Conservation (phyloP, 2,329 filamentous ascomycete species). For the Chalaropsis thielavioides region DNA sequence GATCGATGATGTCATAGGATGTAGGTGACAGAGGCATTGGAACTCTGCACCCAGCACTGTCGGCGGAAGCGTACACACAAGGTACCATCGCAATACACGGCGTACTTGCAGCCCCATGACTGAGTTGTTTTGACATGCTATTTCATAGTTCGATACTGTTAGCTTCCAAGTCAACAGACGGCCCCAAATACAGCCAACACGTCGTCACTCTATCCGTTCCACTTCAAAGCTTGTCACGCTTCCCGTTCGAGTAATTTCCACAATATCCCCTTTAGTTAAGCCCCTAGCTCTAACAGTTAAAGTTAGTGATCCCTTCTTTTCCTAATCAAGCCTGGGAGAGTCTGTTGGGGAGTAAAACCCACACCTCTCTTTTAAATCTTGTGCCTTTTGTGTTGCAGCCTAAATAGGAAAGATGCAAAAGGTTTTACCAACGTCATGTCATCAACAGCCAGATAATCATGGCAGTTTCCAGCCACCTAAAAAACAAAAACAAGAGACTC, state of each 20-base stretch:
- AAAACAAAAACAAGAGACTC: not conserved
- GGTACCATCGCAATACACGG: too few species aligned
- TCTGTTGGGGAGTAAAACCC: not conserved
- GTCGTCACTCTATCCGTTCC: not conserved
- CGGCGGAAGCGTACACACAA: too few species aligned
- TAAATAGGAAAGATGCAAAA: slow-evolving; percentile 3
- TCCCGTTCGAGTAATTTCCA: not conserved
- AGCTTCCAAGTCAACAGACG: not conserved
- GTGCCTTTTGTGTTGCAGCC: not conserved
- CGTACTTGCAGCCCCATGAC: too few species aligned
- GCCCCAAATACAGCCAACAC: not conserved
- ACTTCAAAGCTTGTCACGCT: not conserved
- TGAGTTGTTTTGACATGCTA: too few species aligned
- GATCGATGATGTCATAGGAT: too few species aligned
- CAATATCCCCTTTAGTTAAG: not conserved
- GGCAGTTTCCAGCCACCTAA: not conserved
- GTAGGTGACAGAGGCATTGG: too few species aligned
- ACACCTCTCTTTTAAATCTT: not conserved
- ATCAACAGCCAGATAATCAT: not conserved
- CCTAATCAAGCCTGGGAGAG: not conserved
- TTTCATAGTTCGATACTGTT: too few species aligned
- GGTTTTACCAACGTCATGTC: not conserved
- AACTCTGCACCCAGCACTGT: too few species aligned
- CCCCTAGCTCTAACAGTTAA: not conserved
- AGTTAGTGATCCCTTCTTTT: slow-evolving; percentile 4